phyloP scores from a whole-genome alignment of 208 protist genomes.

The Leishmania tarentolae region DNA sequence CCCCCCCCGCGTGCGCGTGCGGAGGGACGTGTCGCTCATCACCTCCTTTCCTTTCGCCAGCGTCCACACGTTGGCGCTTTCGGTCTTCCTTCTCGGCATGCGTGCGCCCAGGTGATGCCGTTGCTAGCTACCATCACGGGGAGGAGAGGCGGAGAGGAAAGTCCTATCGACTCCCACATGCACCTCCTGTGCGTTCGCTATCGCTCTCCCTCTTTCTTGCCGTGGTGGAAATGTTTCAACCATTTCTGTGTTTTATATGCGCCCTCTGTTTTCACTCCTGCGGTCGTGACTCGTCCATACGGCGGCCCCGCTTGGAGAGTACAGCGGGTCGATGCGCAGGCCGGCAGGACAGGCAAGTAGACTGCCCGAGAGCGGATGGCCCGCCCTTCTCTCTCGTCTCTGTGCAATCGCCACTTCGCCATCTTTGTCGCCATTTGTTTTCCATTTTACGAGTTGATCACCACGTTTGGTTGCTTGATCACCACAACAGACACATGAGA shows the following conservation, averaged over 20 bases:
- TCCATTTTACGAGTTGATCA: neutral
- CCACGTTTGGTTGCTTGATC: neutral
- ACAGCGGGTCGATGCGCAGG: neutral
- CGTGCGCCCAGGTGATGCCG: neutral
- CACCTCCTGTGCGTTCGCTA: neutral
- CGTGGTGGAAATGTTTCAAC: neutral
- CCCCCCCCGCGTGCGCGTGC: too few relatives aligned
- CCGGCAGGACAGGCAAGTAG: neutral
- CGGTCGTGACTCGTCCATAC: neutral
- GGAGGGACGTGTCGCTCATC: neutral
- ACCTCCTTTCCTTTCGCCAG: neutral
- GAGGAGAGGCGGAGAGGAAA: neutral
- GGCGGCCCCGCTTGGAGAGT: neutral
- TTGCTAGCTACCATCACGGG: neutral
- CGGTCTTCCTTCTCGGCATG: neutral
- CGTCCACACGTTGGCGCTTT: neutral
- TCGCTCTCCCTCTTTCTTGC: neutral
- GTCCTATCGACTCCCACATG: neutral
- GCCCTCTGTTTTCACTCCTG: neutral
- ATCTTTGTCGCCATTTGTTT: neutral
- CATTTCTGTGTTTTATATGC: neutral
- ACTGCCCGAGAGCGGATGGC: neutral
- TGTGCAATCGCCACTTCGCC: neutral
- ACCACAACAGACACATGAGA: neutral
- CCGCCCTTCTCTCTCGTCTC: neutral